Evolutionary conservation across 306 rosid species (phyloP).

Genomic region (Ceratonia siliqua): DNA sequence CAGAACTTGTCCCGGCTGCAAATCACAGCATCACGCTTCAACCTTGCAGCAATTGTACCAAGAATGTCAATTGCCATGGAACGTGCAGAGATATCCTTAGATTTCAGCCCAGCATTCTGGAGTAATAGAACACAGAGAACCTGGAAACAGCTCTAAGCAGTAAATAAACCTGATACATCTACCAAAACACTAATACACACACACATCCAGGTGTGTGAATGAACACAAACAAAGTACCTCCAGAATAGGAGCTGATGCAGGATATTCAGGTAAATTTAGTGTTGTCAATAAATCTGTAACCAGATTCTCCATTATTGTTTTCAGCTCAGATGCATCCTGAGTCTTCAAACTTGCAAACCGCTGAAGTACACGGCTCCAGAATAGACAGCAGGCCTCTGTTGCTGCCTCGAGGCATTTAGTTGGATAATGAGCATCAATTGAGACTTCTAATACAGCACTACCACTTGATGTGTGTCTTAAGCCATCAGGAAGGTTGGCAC

Average conservation of each 20-base stretch:
- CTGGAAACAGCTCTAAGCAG: conserved; percentile 63
- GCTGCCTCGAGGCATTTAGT: conserved; percentile 70
- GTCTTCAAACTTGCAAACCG: conserved; percentile 81
- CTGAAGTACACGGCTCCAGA: conserved; percentile 92
- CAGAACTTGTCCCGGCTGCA: conserved; percentile 77
- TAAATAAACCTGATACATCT: conserved; percentile 27
- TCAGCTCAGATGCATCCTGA: conserved; percentile 91
- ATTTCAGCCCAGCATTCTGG: conserved; percentile 87
- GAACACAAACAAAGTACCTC: conserved; percentile 58
- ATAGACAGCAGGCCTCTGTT: conserved; percentile 77
- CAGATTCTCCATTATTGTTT: conserved; percentile 88
- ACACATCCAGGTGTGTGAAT: conserved; percentile 7
- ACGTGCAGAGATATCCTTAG: conserved; percentile 86
- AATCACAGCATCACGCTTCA: conserved; percentile 89
- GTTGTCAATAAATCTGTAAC: conserved; percentile 87
- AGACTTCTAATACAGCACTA: conserved; percentile 75
- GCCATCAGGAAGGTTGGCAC: conserved; percentile 89
- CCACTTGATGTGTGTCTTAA: conserved; percentile 73
- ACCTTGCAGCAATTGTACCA: conserved; percentile 97
- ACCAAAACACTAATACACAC: conserved; percentile 19
- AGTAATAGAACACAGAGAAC: conserved; percentile 88
- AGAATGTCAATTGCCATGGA: conserved; percentile 94
- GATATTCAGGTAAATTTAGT: conserved; percentile 91
- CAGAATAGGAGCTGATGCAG: conserved; percentile 87
- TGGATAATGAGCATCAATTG: conserved; percentile 65